phyloP scores from a whole-genome alignment of 371 early-diverging fungal genomes.

The Mortierella sp. region DNA sequence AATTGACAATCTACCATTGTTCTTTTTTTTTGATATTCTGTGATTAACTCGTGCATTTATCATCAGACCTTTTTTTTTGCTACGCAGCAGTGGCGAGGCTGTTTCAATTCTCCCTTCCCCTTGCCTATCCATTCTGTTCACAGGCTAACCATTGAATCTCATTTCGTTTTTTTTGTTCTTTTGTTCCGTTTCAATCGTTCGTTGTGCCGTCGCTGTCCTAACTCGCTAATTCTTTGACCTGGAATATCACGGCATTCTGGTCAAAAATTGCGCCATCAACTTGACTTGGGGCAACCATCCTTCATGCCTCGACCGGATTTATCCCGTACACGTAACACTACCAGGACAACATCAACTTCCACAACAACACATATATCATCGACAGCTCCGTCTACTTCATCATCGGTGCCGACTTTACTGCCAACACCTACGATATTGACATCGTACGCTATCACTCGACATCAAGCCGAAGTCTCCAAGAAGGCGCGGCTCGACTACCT shows the following conservation, averaged over 20 bases:
- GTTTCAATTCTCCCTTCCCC: background rate
- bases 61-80: background rate
- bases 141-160: slow-evolving; percentile 1
- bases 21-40: background rate
- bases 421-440: slow-evolving; percentile 22
- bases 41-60: background rate
- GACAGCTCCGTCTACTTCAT: slow-evolving; percentile 4
- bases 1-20: background rate
- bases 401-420: slow-evolving; percentile 12
- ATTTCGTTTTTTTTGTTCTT: slow-evolving; percentile 1
- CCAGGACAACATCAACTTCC: slow-evolving; percentile 12
- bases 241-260: slow-evolving; percentile 35
- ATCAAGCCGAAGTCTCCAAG: slow-evolving; percentile 37
- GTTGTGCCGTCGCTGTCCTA: background rate
- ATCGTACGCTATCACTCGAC: slow-evolving; percentile 50
- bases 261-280: slow-evolving; percentile 31
- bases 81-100: background rate
- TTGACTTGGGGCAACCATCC: slow-evolving; percentile 17
- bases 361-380: slow-evolving; percentile 6
- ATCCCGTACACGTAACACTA: slow-evolving; percentile 22
- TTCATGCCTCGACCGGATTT: slow-evolving; percentile 50
- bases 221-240: slow-evolving; percentile 22
- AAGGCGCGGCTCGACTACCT: slow-evolving; percentile 47
- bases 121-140: background rate
- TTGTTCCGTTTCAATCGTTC: background rate